Evolutionary conservation across 495 filamentous ascomycete species (phyloP).

Genomic region (Aspergillus sclerotiicarbonarius): DNA sequence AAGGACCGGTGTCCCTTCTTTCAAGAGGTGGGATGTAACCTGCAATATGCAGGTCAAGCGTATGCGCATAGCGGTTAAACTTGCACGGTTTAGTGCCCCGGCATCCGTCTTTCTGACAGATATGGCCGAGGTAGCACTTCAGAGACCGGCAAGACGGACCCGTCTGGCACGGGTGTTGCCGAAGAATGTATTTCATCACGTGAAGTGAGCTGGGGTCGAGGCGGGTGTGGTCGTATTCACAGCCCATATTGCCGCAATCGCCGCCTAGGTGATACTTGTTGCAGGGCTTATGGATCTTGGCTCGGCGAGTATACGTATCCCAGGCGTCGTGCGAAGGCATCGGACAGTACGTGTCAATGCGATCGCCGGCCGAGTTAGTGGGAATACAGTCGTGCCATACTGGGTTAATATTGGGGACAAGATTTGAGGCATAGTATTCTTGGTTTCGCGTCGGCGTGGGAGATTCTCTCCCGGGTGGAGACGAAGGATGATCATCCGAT

Average conservation of each 20-base stretch:
- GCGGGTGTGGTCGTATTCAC: constrained; percentile 39
- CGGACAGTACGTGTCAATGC: constrained; percentile 39
- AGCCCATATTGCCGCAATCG: constrained; percentile 35
- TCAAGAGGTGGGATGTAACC: constrained; percentile 30
- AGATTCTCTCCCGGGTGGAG: constrained; percentile 4
- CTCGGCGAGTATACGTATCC: constrained; percentile 32
- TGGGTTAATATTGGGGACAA: constrained; percentile 21
- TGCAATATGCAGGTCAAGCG: constrained; percentile 27
- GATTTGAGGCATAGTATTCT: constrained; percentile 24
- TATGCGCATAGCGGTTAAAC: constrained; percentile 33
- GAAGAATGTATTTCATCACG: constrained; percentile 38
- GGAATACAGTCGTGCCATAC: constrained; percentile 35
- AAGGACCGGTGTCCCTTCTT: constrained; percentile 18
- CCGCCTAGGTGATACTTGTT: constrained; percentile 44
- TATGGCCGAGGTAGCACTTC: constrained; percentile 45
- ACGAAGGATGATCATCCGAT: constrained; percentile 13
- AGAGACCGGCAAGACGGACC: constrained; percentile 36
- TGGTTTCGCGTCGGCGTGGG: constrained; percentile 23
- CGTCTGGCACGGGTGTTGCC: constrained; percentile 35
- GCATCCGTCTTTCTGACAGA: constrained; percentile 44
- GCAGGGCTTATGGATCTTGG: constrained; percentile 39
- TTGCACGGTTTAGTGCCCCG: constrained; percentile 36
- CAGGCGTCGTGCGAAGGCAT: constrained; percentile 26
- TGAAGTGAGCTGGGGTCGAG: constrained; percentile 30
- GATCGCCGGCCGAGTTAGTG: constrained; percentile 45